Percentiles rank a stretch among this genome's conserved stretches.
Evolutionary conservation across 2,329 filamentous ascomycete genomes (phyloP).

Genomic region (Exophiala calicioides): DNA sequence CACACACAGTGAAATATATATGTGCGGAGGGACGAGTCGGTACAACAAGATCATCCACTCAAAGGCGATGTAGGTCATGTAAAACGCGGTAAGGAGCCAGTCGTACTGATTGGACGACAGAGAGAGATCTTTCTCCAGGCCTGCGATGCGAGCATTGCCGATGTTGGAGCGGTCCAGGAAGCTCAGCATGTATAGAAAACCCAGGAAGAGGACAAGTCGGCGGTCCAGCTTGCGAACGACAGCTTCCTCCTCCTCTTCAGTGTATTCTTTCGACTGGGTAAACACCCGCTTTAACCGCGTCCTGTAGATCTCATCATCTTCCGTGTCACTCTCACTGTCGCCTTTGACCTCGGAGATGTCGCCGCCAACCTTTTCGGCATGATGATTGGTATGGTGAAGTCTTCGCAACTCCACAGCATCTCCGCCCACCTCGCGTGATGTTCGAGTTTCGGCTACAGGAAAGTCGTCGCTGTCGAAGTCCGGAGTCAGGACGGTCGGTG

Average conservation of each 20-base stretch:
- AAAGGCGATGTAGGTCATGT: constrained; percentile 64
- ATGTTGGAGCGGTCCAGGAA: constrained; percentile 82
- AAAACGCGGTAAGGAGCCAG: constrained; percentile 64
- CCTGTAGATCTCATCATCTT: constrained; percentile 11
- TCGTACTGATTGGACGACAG: constrained; percentile 60
- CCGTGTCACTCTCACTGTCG: constrained; percentile 13
- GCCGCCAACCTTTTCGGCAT: neutral
- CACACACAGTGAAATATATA: constrained; percentile 63
- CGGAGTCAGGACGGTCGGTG: constrained; percentile 7
- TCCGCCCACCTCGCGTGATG: constrained; percentile 8
- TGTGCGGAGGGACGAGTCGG: constrained; percentile 60
- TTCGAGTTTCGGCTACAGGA: constrained; percentile 5
- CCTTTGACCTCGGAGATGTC: neutral
- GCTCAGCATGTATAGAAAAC: constrained; percentile 77
- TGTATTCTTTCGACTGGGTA: constrained; percentile 59
- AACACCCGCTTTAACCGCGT: constrained; percentile 12
- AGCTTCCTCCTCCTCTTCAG: constrained; percentile 67
- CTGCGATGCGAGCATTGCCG: constrained; percentile 64
- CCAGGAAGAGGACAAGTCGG: constrained; percentile 76
- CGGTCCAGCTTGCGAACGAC: constrained; percentile 76
- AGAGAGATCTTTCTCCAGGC: constrained; percentile 55
- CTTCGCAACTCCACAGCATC: constrained; percentile 18
- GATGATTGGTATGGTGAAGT: constrained; percentile 9
- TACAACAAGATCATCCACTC: constrained; percentile 69
- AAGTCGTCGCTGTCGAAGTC: constrained; percentile 14